A percentile compares a stretch with the other conserved stretches of the same genome.
phyloP scores from a whole-genome alignment of 345 rosid genomes.

The Lenwebbia sp. region DNA sequence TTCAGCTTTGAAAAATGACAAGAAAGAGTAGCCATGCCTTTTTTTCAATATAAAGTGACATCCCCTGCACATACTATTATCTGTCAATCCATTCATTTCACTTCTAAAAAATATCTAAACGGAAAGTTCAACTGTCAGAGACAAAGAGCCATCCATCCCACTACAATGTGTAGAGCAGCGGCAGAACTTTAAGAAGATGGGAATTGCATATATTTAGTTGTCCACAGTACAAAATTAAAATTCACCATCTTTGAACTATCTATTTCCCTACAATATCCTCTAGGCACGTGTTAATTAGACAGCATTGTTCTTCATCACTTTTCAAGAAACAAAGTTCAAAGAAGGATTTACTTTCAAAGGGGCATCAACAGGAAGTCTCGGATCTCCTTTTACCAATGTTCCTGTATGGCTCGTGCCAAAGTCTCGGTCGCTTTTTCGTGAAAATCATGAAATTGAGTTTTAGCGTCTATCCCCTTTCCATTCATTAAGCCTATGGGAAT shows the following conservation, averaged over 20 bases:
- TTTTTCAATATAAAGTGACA: background rate
- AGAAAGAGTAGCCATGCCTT: background rate
- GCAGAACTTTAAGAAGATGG: background rate
- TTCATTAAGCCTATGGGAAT: no score
- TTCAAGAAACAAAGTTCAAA: background rate
- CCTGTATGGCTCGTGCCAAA: no score
- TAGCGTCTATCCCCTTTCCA: no score
- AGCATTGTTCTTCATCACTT: background rate
- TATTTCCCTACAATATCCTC: background rate
- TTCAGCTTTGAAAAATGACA: background rate
- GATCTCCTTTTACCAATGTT: no score
- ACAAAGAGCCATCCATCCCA: background rate
- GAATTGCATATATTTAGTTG: background rate
- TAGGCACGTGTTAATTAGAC: background rate
- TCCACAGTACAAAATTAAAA: background rate
- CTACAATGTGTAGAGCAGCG: background rate
- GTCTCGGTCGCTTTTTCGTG: no score
- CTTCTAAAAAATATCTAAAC: background rate
- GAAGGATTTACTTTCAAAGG: conserved; percentile 41
- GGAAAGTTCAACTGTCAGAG: background rate
- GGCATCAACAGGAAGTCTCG: conserved; percentile 12
- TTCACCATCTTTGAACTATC: background rate
- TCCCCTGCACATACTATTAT: background rate
- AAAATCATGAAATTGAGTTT: no score
- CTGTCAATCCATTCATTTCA: background rate